Base-by-base conservation (phyloP, 2,329 filamentous ascomycete species). In the Lecanicillium sp. region DNA sequence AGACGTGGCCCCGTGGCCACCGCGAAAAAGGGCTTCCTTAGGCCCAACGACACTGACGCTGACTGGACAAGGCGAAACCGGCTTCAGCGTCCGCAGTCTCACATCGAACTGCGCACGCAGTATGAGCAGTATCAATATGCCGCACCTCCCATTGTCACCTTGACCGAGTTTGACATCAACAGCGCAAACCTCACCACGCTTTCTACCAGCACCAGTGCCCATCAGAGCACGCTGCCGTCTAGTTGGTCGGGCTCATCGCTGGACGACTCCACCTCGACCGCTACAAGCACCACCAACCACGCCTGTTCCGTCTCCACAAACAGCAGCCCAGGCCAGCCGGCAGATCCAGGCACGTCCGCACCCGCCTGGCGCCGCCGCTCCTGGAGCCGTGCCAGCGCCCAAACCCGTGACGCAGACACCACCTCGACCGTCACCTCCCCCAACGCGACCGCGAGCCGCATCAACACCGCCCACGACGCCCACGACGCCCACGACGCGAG, bases 231-330 rank as follows among this genome's bases (percentile, higher is more conserved):
- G 6, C 29, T 38, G 18, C 36, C 40, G 8, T 35, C 41, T 5
- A 43, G 37, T 33, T 43, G 37, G 36, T 43, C 36, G 13, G 36
- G 27, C 29, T 43, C 41, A 13, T 43, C 41, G 28, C 31, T 43
- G 29, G 25, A 29, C 33, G 41, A 40, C 41, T 43, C 41, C 36
- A 39, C 41, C 27, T 40, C 33, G 32, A 35, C 33, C 29, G 35
- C 37, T 14, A 39, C 22, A 33, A 22, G 34, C 29, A 30, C 37
- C 29, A 35, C 22, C 22, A 25, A 25, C 22, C 22, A 34, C 37
- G 30, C 29, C 13, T 42, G 38, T 43, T 36, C 43, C 43, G 38
- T 42, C 33, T 31, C 27, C 44, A 32, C 40, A 32, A 32, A 20
- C 37, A 35, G 27, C 43, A 39, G 40, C 42, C 25, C 39, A 35